Evolutionary conservation across 768 basidiomycete species (phyloP).

Genomic region (Suillus hirtellus): DNA sequence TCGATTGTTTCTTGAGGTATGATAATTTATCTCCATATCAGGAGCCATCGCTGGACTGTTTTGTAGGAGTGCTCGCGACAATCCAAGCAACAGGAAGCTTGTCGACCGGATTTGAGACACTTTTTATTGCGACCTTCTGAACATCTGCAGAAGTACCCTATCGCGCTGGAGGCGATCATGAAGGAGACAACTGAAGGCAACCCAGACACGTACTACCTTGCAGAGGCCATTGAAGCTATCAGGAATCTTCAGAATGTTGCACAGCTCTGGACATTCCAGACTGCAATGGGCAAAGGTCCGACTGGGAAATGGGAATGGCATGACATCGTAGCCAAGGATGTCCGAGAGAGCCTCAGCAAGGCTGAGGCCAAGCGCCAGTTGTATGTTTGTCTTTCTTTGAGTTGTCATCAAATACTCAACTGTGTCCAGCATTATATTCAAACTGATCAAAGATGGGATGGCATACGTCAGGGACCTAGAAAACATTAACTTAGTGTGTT

Average conservation of each 20-base stretch:
- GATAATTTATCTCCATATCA: slow-evolving; percentile 4
- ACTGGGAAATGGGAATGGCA: slow-evolving; percentile 89
- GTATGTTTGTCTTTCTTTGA: slow-evolving; percentile 44
- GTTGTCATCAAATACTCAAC: slow-evolving; percentile 5
- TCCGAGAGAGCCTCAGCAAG: slow-evolving; percentile 61
- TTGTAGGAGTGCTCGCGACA: slow-evolving; percentile 39
- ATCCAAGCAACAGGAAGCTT: slow-evolving; percentile 54
- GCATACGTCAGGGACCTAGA: slow-evolving; percentile 91
- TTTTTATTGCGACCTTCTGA: slow-evolving; percentile 63
- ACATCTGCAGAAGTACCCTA: slow-evolving; percentile 70
- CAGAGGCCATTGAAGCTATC: slow-evolving; percentile 84
- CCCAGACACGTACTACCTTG: slow-evolving; percentile 78
- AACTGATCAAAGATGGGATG: slow-evolving; percentile 95
- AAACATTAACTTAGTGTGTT: slow-evolving; percentile 68
- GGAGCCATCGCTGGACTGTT: slow-evolving; percentile 4
- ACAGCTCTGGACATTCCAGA: slow-evolving; percentile 87
- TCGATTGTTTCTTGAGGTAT: slow-evolving; percentile 84
- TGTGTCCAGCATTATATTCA: slow-evolving; percentile 76
- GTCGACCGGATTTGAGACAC: slow-evolving; percentile 61
- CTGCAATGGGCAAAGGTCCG: slow-evolving; percentile 80
- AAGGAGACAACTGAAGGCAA: slow-evolving; percentile 81
- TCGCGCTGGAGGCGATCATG: slow-evolving; percentile 81
- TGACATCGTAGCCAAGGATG: slow-evolving; percentile 74
- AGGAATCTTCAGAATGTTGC: slow-evolving; percentile 78
- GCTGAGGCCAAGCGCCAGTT: slow-evolving; percentile 81